These are phyloP conservation scores for Trichoderma aggressivum DNA, from an alignment of 2,329 filamentous ascomycete genomes.

Conservation along the genomic window DNA sequence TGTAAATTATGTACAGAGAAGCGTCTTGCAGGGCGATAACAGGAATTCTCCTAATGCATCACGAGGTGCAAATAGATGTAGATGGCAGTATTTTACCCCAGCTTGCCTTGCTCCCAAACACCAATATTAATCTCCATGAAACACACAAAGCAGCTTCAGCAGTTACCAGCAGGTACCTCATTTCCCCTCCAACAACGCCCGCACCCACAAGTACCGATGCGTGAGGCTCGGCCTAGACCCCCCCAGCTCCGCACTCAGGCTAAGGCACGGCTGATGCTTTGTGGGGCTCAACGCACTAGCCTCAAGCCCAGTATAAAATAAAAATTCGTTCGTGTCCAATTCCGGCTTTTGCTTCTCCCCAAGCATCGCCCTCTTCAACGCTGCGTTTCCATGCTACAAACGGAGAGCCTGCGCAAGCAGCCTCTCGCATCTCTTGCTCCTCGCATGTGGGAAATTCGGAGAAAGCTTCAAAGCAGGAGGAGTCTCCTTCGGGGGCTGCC, in stretches of 20 bases:
- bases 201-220: neutral
- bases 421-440: constrained; percentile 21
- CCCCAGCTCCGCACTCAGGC: neutral
- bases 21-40: too few relatives aligned
- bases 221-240: neutral
- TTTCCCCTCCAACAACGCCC: neutral
- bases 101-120: neutral
- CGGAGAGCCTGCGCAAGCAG: constrained; percentile 45
- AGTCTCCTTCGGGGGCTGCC: neutral
- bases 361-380: constrained; percentile 83
- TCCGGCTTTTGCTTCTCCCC: constrained; percentile 37
- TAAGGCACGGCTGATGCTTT: neutral
- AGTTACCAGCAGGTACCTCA: neutral
- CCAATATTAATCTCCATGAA: neutral
- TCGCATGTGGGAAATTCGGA: constrained; percentile 98
- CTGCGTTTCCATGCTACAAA: constrained; percentile 95
- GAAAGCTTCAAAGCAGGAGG: constrained; percentile 67
- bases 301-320: constrained; percentile 6
- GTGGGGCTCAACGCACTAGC: constrained; percentile 12
- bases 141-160: neutral
- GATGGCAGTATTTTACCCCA: neutral
- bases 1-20: neutral
- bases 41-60: neutral
- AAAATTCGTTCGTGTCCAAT: neutral
- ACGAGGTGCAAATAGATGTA: neutral